Evolutionary conservation across 1,284 basidiomycete genomes (phyloP).

Genomic region (Megacollybia platyphylla): DNA sequence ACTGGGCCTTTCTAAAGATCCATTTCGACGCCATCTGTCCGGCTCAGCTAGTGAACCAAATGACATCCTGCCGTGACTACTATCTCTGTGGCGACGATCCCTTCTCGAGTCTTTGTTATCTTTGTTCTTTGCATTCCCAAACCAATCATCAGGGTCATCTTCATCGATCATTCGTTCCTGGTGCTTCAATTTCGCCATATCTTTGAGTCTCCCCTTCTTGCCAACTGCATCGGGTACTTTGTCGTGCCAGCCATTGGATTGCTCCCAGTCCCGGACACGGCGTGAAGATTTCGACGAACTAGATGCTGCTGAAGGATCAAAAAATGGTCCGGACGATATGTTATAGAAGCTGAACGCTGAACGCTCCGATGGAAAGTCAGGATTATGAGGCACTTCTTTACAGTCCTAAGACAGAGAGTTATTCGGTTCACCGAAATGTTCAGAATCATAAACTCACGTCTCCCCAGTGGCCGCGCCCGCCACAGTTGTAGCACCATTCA

Average conservation of each 20-base stretch:
- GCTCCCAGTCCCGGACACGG: conserved; percentile 17
- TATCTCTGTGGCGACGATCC: conserved; percentile 11
- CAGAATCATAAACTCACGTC: conserved; percentile 45
- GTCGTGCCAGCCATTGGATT: neutral
- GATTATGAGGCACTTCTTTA: conserved; percentile 31
- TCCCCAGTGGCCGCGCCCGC: conserved; percentile 68
- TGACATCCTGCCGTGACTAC: conserved; percentile 7
- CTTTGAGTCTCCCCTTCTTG: conserved; percentile 45
- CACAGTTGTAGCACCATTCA: conserved; percentile 87
- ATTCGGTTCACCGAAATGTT: conserved; percentile 2
- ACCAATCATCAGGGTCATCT: conserved; percentile 53
- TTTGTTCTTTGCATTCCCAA: conserved; percentile 20
- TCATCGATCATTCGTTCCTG: conserved; percentile 24
- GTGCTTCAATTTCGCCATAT: conserved; percentile 39
- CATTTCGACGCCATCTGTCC: neutral
- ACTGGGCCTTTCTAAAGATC: neutral
- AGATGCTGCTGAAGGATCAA: conserved; percentile 22
- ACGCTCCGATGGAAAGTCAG: conserved; percentile 38
- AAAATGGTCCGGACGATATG: conserved; percentile 65
- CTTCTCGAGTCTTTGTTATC: conserved; percentile 2
- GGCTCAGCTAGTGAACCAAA: neutral
- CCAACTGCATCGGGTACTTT: conserved; percentile 49
- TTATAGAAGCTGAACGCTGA: conserved; percentile 72
- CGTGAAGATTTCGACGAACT: conserved; percentile 13
- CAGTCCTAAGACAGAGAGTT: conserved; percentile 49